These are phyloP conservation scores for Aspergillus nomiae DNA, from an alignment of 2,329 filamentous ascomycete species.

Conservation along the genomic window DNA sequence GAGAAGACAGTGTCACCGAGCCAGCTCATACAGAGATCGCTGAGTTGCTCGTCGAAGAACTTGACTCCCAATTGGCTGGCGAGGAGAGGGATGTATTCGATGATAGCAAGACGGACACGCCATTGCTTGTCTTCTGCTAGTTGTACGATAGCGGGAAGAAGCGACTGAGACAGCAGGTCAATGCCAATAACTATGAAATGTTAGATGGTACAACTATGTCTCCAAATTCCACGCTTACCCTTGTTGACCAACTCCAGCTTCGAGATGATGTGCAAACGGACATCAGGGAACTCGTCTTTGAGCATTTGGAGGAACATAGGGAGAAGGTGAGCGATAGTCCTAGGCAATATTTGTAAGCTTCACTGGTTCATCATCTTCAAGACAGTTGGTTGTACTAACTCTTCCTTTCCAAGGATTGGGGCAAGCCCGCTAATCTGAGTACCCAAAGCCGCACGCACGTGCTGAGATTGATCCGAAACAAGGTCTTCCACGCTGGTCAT, in stretches of 20 bases:
- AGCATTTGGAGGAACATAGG: constrained; percentile 99
- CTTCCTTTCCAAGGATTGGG: constrained; percentile 95
- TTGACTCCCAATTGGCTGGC: constrained; percentile 93
- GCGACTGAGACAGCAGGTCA: constrained; percentile 91
- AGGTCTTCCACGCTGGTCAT: constrained; percentile 96
- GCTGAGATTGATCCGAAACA: constrained; percentile 93
- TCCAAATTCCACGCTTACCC: constrained; percentile 55
- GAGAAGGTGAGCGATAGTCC: constrained; percentile 92
- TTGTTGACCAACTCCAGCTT: constrained; percentile 98
- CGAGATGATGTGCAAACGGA: constrained; percentile 98
- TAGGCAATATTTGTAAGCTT: constrained; percentile 39
- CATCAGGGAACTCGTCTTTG: constrained; percentile 98
- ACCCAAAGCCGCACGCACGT: constrained; percentile 91
- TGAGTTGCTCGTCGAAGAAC: constrained; percentile 98
- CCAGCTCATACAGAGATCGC: constrained; percentile 96
- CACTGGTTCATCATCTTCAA: no score
- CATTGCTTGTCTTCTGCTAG: constrained; percentile 99
- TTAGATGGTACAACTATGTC: neutral
- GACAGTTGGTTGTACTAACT: constrained; percentile 59
- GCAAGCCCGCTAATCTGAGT: constrained; percentile 97
- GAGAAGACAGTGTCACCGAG: constrained; percentile 98
- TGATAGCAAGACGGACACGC: constrained; percentile 96
- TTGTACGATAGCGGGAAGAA: constrained; percentile 95
- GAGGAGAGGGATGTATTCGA: constrained; percentile 96
- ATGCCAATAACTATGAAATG: constrained; percentile 80